Base-by-base conservation (phyloP, 306 rosid genomes). In the Casuarina glauca region DNA sequence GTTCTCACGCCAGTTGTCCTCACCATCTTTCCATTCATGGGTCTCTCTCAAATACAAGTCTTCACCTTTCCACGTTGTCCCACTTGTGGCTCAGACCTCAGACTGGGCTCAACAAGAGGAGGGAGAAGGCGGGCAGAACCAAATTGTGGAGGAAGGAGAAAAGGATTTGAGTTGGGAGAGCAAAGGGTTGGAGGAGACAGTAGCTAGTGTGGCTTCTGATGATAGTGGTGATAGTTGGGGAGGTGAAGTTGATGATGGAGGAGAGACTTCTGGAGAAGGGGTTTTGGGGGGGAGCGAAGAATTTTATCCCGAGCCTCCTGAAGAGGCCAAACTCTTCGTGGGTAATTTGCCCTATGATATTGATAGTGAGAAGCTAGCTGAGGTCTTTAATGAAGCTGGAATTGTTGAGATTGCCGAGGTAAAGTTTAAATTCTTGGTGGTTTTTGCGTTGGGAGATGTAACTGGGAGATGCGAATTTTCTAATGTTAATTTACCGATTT, bases 331-430 rank as follows among this genome's bases (percentile, higher is more conserved):
- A 78, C 63, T 95, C 26, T 95, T 83, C 70, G 96, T 89, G 62
- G 98, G 97, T 69, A 95, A 95, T 75, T 89, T 95, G 89, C 93
- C 98, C 42, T 95, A 69, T 72, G 93, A 95, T 72, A 82, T 91
- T 72, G 97, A 91, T 42, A 90, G 98, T 70, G 79, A 92, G 52
- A 87, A 70, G 46, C 49, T 95, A 73, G 98, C 97, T 9, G 72
- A 71, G 88, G 86, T 92, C 35, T 95, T 95, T 76, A 93, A 88
- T 68, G 72, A 86, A 82, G 89, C 91, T 49, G 98, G 98, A 35
- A 75, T 85, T 2, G 98, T 95, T 32, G 93, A 92, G 80, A 81
- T 91, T 87, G 93, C 97, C 8, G 98, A 95, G 96, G 98, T 92
- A 39, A 85, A 77, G 50, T 60, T 60, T 73, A 58, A 42, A 44